Base-by-base conservation (phyloP, 192 early-diverging fungal species). In the Mortierella claussenii region DNA sequence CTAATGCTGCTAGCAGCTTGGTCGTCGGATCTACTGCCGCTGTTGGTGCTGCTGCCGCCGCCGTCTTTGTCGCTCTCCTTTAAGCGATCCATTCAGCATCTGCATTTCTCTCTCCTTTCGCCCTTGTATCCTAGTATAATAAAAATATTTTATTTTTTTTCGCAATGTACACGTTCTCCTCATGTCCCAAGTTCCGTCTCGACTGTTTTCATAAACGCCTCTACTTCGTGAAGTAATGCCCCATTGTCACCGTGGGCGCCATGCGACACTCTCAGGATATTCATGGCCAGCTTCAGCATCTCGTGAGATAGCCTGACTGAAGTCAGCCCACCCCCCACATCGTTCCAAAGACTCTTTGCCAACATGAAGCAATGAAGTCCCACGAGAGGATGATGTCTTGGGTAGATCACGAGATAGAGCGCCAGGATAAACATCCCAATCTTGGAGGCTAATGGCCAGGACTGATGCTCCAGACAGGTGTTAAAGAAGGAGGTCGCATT, bases 341-440 rank as follows among this genome's bases (percentile, higher is more conserved):
- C 79, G 37, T 86, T 86, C 84, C 82, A 83, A 9, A 78, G 49
- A 71, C 81, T 69, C 27, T 86, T 85, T 28, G 67, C 85, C 34
- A 80, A 44, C 23, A 78, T 80, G 37, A 83, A 76, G 28, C 63
- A 68, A 55, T 86, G 85, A 17, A 85, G 53, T 10, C 74, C 79
- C 17, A 83, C 69, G 4, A 86, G 57, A 17, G 85, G 85, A 56
- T 86, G 85, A 65, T 69, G 80, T 31, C 81, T 60, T 27, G 80
- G 81, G 58, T 86, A 86, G 26, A 78, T 60, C 49, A 86, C 48
- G 26, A 86, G 24, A 55, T 86, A 86, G 12, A 83, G 42, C 3
- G 74, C 74, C 47, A 86, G 53, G 12, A 85, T 76, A 64, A 79
- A 83, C 15, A 65, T 69, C 33, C 81, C 70, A 53, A 86, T 68